phyloP scores from a whole-genome alignment of 306 rosid genomes.

The Dalbergia cultrata region DNA sequence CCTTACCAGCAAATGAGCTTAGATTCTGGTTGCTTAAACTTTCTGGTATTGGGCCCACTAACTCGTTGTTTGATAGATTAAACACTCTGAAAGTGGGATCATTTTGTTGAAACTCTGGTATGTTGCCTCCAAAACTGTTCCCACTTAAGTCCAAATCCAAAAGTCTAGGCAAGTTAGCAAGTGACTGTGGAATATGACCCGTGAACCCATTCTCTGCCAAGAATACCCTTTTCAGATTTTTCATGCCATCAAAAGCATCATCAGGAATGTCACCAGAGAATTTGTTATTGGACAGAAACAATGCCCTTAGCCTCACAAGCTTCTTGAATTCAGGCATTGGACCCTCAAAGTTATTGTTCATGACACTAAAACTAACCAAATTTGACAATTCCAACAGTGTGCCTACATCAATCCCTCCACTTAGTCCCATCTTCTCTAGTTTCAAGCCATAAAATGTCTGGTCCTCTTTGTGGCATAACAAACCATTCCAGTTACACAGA shows the following conservation, averaged over 20 bases:
- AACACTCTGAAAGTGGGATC: conserved; percentile 50
- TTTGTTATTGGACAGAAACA: conserved; percentile 64
- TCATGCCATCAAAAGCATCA: conserved; percentile 73
- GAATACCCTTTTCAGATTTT: conserved; percentile 54
- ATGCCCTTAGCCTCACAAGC: conserved; percentile 48
- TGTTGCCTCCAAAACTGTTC: conserved; percentile 64
- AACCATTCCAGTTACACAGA: conserved; percentile 70
- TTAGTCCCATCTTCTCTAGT: conserved; percentile 61
- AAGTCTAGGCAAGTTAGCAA: conserved; percentile 59
- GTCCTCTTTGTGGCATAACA: conserved; percentile 39
- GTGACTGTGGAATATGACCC: conserved; percentile 69
- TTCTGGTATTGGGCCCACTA: conserved; percentile 67
- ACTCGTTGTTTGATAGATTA: conserved; percentile 55
- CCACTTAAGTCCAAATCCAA: conserved; percentile 62
- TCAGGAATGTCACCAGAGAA: conserved; percentile 64
- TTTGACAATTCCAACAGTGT: conserved; percentile 50
- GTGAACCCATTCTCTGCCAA: conserved; percentile 60
- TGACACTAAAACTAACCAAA: conserved; percentile 62
- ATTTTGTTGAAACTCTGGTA: conserved; percentile 63
- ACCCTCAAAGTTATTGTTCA: conserved; percentile 61
- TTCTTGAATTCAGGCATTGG: conserved; percentile 66
- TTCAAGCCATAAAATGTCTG: conserved; percentile 45
- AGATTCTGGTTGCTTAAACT: conserved; percentile 44
- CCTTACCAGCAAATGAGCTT: conserved; percentile 57
- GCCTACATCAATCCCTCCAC: conserved; percentile 63